Evolutionary conservation across 139 green algal genomes (phyloP).

Genomic region (Coelastrella sp.): DNA sequence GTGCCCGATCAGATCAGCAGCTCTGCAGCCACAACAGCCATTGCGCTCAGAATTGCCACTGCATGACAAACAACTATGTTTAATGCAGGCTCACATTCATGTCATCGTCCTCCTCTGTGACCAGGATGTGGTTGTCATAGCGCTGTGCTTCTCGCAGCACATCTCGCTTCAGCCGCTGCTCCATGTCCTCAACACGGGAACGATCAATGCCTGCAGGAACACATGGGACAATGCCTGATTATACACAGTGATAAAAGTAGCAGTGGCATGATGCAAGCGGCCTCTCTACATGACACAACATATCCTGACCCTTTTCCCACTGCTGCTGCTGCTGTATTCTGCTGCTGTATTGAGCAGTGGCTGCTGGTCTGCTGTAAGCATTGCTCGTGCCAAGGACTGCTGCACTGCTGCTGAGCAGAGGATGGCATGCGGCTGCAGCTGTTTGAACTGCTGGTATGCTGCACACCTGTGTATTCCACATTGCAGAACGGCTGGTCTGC

Average conservation of each 20-base stretch:
- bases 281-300: not conserved
- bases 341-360: too few species aligned
- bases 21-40: too few species aligned
- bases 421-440: not conserved
- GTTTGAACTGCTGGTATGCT: not conserved
- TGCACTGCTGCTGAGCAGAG: not conserved
- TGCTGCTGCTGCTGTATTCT: too few species aligned
- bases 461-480: conserved; percentile 92
- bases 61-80: too few species aligned
- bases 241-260: not conserved
- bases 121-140: conserved; percentile 84
- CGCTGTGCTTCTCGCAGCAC: conserved; percentile 61
- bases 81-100: conserved; percentile 58
- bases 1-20: too few species aligned
- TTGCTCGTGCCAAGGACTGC: not conserved
- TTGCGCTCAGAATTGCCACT: too few species aligned
- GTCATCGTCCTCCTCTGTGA: conserved; percentile 92
- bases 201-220: conserved; percentile 74
- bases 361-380: not conserved
- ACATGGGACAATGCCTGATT: too few species aligned
- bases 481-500: conserved; percentile 94
- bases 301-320: too few species aligned
- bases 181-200: conserved; percentile 92
- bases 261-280: not conserved
- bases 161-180: conserved; percentile 84